Evolutionary conservation across 306 rosid species (phyloP), one percentile per base, ranked within the genome.

Genomic region (Dalbergia oliveri): DNA sequence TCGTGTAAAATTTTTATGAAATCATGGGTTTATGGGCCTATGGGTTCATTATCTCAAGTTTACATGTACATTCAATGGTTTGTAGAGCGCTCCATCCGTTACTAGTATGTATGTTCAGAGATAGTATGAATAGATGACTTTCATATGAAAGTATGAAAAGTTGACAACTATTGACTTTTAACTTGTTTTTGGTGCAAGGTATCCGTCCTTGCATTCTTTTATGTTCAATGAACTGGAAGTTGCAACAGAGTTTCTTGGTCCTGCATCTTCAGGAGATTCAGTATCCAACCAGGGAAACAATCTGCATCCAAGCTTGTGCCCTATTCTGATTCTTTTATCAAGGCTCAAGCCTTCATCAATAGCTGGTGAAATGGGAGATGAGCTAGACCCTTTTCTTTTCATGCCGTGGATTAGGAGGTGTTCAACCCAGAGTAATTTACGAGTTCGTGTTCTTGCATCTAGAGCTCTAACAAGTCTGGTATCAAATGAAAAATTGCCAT

Each of bases 251-350:
- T 80, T 82, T 81, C 92, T 95, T 79, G 90, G 83, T 63, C 88
- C 84, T 64, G 82, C 84, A 59, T 80, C 86, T 50, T 87, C 91
- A 69, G 90, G 84, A 81, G 66, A 76, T 75, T 83, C 87, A 60
- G 89, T 83, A 82, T 86, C 84, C 76, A 84, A 80, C 86, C 75
- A 81, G 71, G 94, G 92, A 84, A 91, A 86, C 76, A 88, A 85
- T 84, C 91, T 95, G 87, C 99, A 95, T 86, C 98, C 99, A 62
- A 95, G 99, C 83, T 81, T 95, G 92, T 95, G 87, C 83, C 99
- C 99, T n/a, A 83, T 93, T 69, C 87, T 95, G 64, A 95, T 93
- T 78, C 91, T 95, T 76, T 82, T 95, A 72, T 90, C 97, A 49
- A 89, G 99, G 91, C 94, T 95, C 66, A 91, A 90, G 88, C 98